A percentile compares a stretch with the other conserved stretches of the same genome.
phyloP scores from a whole-genome alignment of 202 grass and related monocot species.

The Saccharum hybrid region DNA sequence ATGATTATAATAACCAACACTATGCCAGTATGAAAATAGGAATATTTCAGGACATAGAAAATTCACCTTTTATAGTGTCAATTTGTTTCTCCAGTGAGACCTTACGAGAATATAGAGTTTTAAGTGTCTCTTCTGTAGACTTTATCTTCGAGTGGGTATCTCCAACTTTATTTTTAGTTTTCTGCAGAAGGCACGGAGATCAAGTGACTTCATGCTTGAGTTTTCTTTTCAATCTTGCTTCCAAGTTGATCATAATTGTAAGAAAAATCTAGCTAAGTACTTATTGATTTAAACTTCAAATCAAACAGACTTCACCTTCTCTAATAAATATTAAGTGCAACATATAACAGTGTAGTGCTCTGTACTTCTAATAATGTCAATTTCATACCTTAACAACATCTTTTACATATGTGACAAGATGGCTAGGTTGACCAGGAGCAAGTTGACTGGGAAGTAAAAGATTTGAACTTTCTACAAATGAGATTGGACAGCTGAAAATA shows the following conservation, averaged over 20 bases:
- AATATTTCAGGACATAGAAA: conserved; percentile 24
- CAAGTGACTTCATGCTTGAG: neutral
- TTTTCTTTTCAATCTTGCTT: neutral
- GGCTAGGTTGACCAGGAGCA: conserved; percentile 15
- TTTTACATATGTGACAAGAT: conserved; percentile 12
- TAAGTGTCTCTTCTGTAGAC: conserved; percentile 6
- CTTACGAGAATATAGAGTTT: conserved; percentile 27
- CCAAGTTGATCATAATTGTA: conserved; percentile 9
- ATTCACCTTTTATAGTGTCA: conserved; percentile 43
- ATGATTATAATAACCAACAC: neutral
- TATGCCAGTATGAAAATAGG: neutral
- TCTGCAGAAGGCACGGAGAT: too few species aligned
- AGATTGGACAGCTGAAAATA: conserved; percentile 22
- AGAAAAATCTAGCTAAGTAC: neutral
- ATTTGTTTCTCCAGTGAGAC: conserved; percentile 36
- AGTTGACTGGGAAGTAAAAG: conserved; percentile 24
- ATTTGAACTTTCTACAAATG: conserved; percentile 23
- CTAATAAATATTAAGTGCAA: conserved; percentile 1
- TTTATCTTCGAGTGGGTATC: conserved; percentile 18
- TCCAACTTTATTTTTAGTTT: too few species aligned
- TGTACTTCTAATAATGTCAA: neutral
- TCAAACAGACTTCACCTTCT: conserved; percentile 3
- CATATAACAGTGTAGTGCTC: neutral
- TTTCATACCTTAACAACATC: conserved; percentile 28
- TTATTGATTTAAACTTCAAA: conserved; percentile 17